Evolutionary conservation across 805 yeast genomes (phyloP).

Genomic region (Zygotorulaspora sp.): DNA sequence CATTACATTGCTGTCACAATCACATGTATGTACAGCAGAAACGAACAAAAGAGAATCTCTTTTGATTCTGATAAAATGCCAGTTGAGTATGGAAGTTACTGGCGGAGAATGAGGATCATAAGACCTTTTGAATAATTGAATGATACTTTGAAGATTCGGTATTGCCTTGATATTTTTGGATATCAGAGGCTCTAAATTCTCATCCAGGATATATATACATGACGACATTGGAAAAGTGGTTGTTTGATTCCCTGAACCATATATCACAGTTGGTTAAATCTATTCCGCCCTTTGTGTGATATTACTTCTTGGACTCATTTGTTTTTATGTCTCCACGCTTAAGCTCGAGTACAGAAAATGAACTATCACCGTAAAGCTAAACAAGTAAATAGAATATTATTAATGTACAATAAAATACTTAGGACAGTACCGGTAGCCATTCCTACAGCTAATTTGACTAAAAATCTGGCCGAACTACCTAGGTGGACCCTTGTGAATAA

Average conservation of each 20-base stretch:
- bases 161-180: conserved; percentile 27
- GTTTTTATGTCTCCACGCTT: too few relatives aligned
- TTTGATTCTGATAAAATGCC: conserved; percentile 23
- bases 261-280: too few relatives aligned
- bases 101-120: conserved; percentile 20
- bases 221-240: conserved; percentile 21
- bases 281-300: too few relatives aligned
- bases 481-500: conserved; percentile 27
- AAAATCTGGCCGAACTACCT: conserved; percentile 17
- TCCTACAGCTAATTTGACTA: conserved; percentile 20
- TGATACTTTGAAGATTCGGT: conserved; percentile 21
- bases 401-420: conserved; percentile 40
- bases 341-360: too few relatives aligned
- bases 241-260: too few relatives aligned
- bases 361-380: too few relatives aligned
- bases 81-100: conserved; percentile 12
- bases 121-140: conserved; percentile 20
- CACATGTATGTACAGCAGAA: conserved; percentile 17
- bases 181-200: conserved; percentile 27
- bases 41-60: conserved; percentile 28
- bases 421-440: conserved; percentile 33
- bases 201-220: conserved; percentile 29
- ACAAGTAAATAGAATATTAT: too few relatives aligned
- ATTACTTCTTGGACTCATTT: too few relatives aligned
- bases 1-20: conserved; percentile 19